phyloP scores from a whole-genome alignment of 2,329 filamentous ascomycete species.

The Hypocreales sp. region DNA sequence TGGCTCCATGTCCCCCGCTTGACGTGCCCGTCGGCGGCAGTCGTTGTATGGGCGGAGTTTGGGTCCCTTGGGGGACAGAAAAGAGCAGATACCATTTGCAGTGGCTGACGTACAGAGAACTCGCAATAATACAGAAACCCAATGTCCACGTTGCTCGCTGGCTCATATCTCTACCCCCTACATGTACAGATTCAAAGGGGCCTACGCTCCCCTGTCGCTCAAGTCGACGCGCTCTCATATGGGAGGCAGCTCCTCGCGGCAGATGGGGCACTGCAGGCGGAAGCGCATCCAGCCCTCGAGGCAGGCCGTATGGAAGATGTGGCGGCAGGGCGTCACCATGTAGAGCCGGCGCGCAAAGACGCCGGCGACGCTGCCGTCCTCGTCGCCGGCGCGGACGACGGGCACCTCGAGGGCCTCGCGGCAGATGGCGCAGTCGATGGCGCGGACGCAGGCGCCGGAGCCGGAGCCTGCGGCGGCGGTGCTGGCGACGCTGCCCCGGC shows the following conservation, averaged over 20 bases:
- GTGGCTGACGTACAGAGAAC: too few species aligned
- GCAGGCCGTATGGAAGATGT: constrained; percentile 87
- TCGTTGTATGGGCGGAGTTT: too few species aligned
- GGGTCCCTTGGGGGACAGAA: too few species aligned
- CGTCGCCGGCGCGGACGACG: constrained; percentile 47
- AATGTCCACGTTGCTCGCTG: too few species aligned
- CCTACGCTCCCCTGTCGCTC: too few species aligned
- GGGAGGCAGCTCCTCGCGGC: constrained; percentile 75
- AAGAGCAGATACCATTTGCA: too few species aligned
- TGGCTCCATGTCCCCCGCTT: too few species aligned
- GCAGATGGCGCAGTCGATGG: constrained; percentile 89
- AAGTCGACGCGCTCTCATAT: too few species aligned
- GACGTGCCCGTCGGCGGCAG: too few species aligned
- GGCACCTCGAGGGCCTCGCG: constrained; percentile 84
- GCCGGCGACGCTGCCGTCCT: constrained; percentile 41
- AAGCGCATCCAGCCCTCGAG: constrained; percentile 95
- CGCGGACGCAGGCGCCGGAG: constrained; percentile 19
- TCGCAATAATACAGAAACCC: too few species aligned
- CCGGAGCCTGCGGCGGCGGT: constrained; percentile 3
- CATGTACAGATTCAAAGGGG: too few species aligned
- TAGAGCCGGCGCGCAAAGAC: constrained; percentile 70
- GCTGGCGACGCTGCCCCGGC: constrained; percentile 1
- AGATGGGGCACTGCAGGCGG: constrained; percentile 86
- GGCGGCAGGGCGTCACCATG: constrained; percentile 94
- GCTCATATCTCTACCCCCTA: too few species aligned